These are phyloP conservation scores for Nicotiana rustica DNA, from an alignment of 305 asterid species.

Conservation along the genomic window DNA sequence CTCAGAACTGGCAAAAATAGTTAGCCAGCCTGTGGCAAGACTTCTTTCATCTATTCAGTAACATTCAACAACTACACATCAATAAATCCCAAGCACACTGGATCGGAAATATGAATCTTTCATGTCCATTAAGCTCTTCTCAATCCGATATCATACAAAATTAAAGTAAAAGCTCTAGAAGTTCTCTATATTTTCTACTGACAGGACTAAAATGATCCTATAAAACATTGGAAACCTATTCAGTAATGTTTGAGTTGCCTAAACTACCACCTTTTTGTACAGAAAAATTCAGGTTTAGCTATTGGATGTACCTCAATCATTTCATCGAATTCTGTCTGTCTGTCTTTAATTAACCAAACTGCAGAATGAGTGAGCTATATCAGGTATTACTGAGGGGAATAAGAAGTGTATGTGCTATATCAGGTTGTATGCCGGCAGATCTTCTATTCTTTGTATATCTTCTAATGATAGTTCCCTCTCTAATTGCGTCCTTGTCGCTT, in stretches of 20 bases:
- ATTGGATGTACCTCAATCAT: not conserved
- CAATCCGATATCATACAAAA: not conserved
- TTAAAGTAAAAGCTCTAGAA: not conserved
- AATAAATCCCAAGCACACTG: not conserved
- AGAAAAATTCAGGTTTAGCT: not conserved
- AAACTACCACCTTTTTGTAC: not conserved
- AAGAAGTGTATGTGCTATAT: slow-evolving; percentile 41
- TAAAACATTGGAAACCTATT: not conserved
- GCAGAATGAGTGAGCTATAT: not conserved
- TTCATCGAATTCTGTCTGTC: not conserved
- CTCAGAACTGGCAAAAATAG: not conserved
- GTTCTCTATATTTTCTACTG: not conserved
- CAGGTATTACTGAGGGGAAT: not conserved
- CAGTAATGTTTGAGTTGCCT: not conserved
- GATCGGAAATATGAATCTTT: not conserved
- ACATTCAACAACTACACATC: not conserved
- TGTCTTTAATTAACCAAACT: not conserved
- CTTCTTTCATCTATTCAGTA: not conserved
- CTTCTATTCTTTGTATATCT: slow-evolving; percentile 72
- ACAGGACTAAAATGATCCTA: not conserved
- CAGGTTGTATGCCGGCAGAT: slow-evolving; percentile 84
- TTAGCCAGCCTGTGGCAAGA: not conserved
- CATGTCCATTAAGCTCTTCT: not conserved
- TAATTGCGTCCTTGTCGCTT: slow-evolving; percentile 72
- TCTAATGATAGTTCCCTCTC: slow-evolving; percentile 90